These are phyloP conservation scores for Kregervanrija delftensis DNA, from an alignment of 805 yeast species.

Conservation along the genomic window DNA sequence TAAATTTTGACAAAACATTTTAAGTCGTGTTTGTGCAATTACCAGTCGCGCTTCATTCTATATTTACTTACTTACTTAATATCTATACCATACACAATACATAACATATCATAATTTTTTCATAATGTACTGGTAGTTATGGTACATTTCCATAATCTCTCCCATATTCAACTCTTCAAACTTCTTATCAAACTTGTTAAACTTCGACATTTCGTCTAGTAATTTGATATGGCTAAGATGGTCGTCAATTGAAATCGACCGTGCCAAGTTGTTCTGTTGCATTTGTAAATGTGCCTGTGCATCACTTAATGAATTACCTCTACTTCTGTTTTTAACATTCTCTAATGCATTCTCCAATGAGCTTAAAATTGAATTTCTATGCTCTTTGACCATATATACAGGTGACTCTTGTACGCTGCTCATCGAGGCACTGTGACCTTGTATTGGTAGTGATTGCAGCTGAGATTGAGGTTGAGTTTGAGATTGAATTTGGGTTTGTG, in stretches of 20 bases:
- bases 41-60: no score
- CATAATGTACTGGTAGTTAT: constrained; percentile 20
- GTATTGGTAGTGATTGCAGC: background rate
- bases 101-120: no score
- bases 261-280: constrained; percentile 3
- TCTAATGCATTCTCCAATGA: constrained; percentile 29
- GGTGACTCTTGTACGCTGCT: background rate
- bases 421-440: no score
- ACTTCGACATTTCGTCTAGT: background rate
- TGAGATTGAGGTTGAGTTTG: constrained; percentile 1
- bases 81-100: no score
- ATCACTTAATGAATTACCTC: constrained; percentile 20
- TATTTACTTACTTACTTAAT: no score
- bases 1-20: no score
- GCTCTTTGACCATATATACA: constrained; percentile 8
- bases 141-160: constrained; percentile 24
- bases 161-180: constrained; percentile 24
- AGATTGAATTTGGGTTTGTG: background rate
- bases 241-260: constrained; percentile 8
- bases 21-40: no score
- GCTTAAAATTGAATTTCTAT: constrained; percentile 16
- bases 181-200: constrained; percentile 16
- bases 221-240: constrained; percentile 1
- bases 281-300: background rate
- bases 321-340: constrained; percentile 24